phyloP scores from a whole-genome alignment of 257 asterid species.

The Solanum virginianum region DNA sequence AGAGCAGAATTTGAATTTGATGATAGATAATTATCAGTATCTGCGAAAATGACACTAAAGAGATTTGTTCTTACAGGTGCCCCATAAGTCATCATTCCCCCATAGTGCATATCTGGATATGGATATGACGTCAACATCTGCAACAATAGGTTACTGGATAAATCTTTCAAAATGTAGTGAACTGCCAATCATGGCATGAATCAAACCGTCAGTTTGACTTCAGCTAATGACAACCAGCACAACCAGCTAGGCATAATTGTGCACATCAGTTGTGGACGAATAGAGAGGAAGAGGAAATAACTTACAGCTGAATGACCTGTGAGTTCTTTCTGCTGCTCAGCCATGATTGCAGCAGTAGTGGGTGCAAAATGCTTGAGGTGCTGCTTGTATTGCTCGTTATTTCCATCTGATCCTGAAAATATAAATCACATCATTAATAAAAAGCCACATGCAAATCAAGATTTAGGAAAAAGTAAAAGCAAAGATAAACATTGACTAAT shows the following conservation, averaged over 20 bases:
- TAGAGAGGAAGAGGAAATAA: background rate
- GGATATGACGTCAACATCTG: constrained; percentile 73
- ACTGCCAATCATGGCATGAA: background rate
- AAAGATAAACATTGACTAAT: no score
- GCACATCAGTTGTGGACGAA: background rate
- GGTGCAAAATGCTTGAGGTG: constrained; percentile 9
- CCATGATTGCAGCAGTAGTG: background rate
- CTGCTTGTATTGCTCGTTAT: constrained; percentile 29
- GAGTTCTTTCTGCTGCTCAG: constrained; percentile 43
- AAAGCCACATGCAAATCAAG: constrained; percentile 1
- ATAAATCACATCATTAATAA: background rate
- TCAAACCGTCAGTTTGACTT: background rate
- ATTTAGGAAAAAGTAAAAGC: background rate
- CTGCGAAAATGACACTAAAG: background rate
- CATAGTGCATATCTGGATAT: constrained; percentile 54
- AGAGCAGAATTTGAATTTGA: background rate
- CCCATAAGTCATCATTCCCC: constrained; percentile 52
- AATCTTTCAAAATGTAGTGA: background rate
- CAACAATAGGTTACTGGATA: constrained; percentile 1
- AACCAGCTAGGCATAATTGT: background rate
- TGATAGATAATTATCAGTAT: background rate
- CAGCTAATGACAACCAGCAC: background rate
- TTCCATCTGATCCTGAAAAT: constrained; percentile 38
- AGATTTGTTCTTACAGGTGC: constrained; percentile 43
- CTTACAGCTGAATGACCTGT: constrained; percentile 76